These are phyloP conservation scores for Viridothelium virens DNA, from an alignment of 495 filamentous ascomycete genomes.

Conservation along the genomic window DNA sequence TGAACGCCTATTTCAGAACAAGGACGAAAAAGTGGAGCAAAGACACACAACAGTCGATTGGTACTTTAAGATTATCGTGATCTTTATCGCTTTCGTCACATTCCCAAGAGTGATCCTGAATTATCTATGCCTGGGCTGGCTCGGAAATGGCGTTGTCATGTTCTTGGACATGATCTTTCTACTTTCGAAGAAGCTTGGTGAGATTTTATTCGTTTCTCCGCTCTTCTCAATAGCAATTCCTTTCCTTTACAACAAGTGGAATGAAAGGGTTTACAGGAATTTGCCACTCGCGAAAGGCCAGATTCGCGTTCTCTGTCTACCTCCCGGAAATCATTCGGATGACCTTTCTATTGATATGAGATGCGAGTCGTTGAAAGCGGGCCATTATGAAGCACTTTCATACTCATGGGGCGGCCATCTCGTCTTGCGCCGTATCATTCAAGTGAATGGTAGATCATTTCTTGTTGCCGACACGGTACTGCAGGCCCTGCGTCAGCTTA, in stretches of 20 bases:
- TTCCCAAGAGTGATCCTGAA: neutral
- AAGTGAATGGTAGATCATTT: neutral
- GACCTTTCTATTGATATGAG: neutral
- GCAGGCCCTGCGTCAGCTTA: neutral
- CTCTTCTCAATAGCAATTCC: neutral
- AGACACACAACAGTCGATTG: neutral
- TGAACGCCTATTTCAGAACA: neutral
- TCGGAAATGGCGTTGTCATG: neutral
- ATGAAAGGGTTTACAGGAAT: neutral
- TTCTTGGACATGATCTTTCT: neutral
- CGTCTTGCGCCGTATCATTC: constrained; percentile 1
- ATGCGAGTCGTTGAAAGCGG: neutral
- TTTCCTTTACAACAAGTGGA: neutral
- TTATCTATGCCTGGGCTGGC: neutral
- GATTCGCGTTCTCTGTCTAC: neutral
- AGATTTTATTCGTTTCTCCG: neutral
- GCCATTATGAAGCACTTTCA: neutral
- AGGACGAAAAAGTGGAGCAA: neutral
- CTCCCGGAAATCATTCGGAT: neutral
- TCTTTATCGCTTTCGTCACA: neutral
- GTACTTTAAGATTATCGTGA: neutral
- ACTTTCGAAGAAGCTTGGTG: neutral
- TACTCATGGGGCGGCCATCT: neutral
- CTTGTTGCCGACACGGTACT: constrained; percentile 3
- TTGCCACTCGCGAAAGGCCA: neutral